A percentile compares a stretch with the other conserved stretches of the same genome.
Evolutionary conservation across 768 basidiomycete species (phyloP).

Genomic region (Xerocomus potaroensis): DNA sequence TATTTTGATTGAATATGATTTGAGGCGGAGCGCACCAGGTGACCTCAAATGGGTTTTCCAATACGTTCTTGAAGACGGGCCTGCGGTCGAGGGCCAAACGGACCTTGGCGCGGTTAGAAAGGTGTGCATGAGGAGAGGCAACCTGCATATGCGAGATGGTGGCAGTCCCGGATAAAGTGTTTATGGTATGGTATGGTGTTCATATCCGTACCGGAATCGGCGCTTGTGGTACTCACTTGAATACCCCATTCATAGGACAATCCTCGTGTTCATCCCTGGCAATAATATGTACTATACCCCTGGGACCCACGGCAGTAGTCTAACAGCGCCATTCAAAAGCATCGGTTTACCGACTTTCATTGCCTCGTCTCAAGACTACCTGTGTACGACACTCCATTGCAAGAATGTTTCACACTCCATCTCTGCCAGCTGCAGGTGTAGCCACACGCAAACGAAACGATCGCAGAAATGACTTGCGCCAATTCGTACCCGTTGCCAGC

Average conservation of each 20-base stretch:
- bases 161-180: not conserved
- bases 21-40: conserved; percentile 56
- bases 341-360: not conserved
- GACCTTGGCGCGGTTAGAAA: conserved; percentile 59
- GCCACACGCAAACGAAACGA: conserved; percentile 23
- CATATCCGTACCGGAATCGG: no score
- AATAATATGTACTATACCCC: no score
- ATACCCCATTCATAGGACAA: no score
- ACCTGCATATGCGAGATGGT: conserved; percentile 37
- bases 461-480: conserved; percentile 17
- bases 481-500: conserved; percentile 1
- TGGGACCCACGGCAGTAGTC: not conserved
- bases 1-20: conserved; percentile 1
- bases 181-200: no score
- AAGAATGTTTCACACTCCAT: conserved; percentile 7
- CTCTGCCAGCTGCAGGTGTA: conserved; percentile 5
- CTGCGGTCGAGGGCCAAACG: conserved; percentile 49
- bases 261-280: not conserved
- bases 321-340: conserved; percentile 17
- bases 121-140: conserved; percentile 51
- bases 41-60: conserved; percentile 70
- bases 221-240: no score
- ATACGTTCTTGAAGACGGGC: conserved; percentile 60
- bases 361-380: conserved; percentile 1
- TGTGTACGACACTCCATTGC: not conserved